A percentile compares a stretch with the other conserved stretches of the same genome.
Evolutionary conservation across 495 filamentous ascomycete genomes (phyloP).

Genomic region (Mytilinidion resinicola): DNA sequence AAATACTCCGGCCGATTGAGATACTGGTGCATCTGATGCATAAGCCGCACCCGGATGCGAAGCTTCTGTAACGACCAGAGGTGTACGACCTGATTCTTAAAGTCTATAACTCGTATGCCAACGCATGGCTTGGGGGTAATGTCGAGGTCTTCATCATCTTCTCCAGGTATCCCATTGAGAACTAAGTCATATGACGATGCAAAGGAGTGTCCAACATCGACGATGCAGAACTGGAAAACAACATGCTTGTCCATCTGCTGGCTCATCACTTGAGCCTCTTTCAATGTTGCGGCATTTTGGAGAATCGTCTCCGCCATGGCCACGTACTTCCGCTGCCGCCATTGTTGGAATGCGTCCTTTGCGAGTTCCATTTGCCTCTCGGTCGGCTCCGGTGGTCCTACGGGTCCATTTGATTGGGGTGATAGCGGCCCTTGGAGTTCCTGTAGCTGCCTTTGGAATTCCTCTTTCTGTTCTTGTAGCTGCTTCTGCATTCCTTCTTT

Average conservation of each 20-base stretch:
- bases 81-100: constrained; percentile 77
- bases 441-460: constrained; percentile 64
- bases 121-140: constrained; percentile 82
- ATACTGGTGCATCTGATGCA: constrained; percentile 96
- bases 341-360: constrained; percentile 59
- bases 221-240: constrained; percentile 90
- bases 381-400: constrained; percentile 51
- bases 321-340: constrained; percentile 81
- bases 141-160: constrained; percentile 79
- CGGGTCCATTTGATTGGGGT: constrained; percentile 22
- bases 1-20: constrained; percentile 90
- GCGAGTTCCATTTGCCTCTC: constrained; percentile 65
- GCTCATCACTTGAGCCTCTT: constrained; percentile 97
- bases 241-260: constrained; percentile 91
- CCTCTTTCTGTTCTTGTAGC: constrained; percentile 44
- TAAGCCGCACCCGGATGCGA: constrained; percentile 73
- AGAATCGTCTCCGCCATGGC: constrained; percentile 91
- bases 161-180: constrained; percentile 82
- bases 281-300: constrained; percentile 77
- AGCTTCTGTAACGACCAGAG: constrained; percentile 95
- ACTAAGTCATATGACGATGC: constrained; percentile 95
- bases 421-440: constrained; percentile 45
- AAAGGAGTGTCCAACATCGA: constrained; percentile 80
- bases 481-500: constrained; percentile 75
- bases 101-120: constrained; percentile 86